Evolutionary conservation across 2,329 filamentous ascomycete genomes (phyloP), one percentile per base, ranked within the genome.

Genomic region (Trichoderma semiorbis): DNA sequence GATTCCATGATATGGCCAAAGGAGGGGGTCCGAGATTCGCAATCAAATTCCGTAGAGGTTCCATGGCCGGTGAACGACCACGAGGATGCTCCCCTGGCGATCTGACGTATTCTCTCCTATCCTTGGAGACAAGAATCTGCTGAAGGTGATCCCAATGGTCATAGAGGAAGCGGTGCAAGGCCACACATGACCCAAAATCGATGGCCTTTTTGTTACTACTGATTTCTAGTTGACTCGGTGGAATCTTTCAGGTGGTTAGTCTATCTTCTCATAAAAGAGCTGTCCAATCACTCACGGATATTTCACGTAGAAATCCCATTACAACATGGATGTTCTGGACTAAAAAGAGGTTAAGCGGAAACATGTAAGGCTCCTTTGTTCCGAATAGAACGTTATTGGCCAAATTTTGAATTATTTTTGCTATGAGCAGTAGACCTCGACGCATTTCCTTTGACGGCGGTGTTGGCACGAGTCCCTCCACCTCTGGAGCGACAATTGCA

Each of bases 361-460:
- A 91, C 91, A 92, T 92, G 76, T 91, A 92, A 4, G 89, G 88
- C 77, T 92, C 90, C 78, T 92, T 92, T 39, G 89, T 89, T 5
- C 91, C 90, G 75, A 92, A 92, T 1, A 92, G 83, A 32, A 92
- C 90, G 72, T 92, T 92, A 76, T 92, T 92, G 43, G 90, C 91
- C 43, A 92, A 82, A 76, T 92, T 92, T 75, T 92, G 91, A 26
- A 92, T 87, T 72, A 92, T 88, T 77, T 92, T 92, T 64, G 91
- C 90, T 74, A 92, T 92, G 36, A 92, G 84, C 34, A 92, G 83
- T 7, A 92, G 83, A 5, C 90, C 90, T 69, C 90, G 86, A 21
- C 91, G 85, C 88, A 92, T 91, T 75, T 91, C 90, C 78, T 91
- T 92, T 1, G 90, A 90, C 7, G 90, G 90, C 3, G 88, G 77